Conservation (phyloP, 1,284 basidiomycete genomes). For the Athelia sp. region DNA sequence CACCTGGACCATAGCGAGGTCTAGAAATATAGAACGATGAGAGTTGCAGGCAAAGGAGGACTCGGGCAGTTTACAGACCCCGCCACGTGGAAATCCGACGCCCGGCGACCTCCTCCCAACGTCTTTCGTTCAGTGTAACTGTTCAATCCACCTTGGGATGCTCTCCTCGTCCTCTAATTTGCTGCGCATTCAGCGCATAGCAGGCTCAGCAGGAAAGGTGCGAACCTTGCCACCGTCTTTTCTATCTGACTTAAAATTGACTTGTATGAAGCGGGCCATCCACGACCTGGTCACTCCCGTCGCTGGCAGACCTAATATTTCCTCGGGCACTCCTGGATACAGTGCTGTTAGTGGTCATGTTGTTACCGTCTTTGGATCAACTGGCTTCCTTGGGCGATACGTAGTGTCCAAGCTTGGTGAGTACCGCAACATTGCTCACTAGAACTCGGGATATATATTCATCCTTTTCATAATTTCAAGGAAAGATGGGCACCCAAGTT, state of each 20-base stretch:
- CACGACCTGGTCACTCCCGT: conserved; percentile 60
- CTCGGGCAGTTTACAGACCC: no score
- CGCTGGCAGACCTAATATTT: conserved; percentile 64
- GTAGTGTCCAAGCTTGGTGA: conserved; percentile 87
- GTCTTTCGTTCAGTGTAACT: neutral
- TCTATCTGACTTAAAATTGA: neutral
- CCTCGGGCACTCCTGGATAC: conserved; percentile 78
- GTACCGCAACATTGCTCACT: conserved; percentile 19
- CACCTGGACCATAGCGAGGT: conserved; percentile 35
- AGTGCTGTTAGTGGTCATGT: conserved; percentile 86
- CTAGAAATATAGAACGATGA: neutral
- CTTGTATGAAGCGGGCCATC: conserved; percentile 51
- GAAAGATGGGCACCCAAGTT: conserved; percentile 91
- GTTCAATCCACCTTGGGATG: conserved; percentile 33
- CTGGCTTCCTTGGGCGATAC: conserved; percentile 94
- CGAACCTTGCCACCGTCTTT: neutral
- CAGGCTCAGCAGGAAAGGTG: conserved; percentile 40
- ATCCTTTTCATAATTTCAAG: conserved; percentile 34
- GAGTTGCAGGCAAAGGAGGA: neutral
- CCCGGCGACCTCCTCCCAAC: neutral
- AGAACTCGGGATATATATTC: conserved; percentile 7
- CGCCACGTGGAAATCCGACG: no score
- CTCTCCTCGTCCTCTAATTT: conserved; percentile 36
- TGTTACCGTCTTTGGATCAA: conserved; percentile 96
- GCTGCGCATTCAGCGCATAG: conserved; percentile 47